These are phyloP conservation scores for Saccharomyces hybrid DNA, from an alignment of 1,139 yeast species.

Conservation along the genomic window DNA sequence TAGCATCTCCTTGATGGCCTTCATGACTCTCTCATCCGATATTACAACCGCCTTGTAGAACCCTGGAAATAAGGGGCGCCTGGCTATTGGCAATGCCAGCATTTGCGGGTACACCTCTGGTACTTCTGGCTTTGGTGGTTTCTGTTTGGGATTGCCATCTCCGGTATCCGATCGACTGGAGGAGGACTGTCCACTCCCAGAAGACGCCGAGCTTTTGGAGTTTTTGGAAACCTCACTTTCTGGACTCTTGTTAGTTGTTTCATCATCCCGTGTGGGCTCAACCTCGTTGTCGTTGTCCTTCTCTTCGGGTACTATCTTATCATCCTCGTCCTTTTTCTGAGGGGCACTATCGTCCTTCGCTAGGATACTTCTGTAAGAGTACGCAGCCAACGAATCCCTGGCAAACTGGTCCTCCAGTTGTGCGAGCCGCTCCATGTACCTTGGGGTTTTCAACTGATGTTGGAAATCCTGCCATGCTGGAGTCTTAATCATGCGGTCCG, in stretches of 20 bases:
- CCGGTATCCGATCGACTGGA: slow-evolving; percentile 4
- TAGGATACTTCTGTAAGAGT: not conserved
- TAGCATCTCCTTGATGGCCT: slow-evolving; percentile 64
- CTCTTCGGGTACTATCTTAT: not conserved
- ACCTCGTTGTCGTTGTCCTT: slow-evolving; percentile 4
- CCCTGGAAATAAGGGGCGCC: slow-evolving; percentile 56
- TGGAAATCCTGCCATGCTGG: slow-evolving; percentile 1
- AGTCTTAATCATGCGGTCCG: not conserved
- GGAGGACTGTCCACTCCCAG: slow-evolving; percentile 4
- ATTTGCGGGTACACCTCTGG: slow-evolving; percentile 53
- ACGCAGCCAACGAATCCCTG: not conserved
- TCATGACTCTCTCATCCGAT: slow-evolving; percentile 76
- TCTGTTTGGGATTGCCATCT: slow-evolving; percentile 2
- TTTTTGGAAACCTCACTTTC: not conserved
- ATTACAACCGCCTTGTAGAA: slow-evolving; percentile 67
- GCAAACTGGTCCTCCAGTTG: not conserved
- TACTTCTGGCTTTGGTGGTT: slow-evolving; percentile 7
- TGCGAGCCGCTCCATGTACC: not conserved
- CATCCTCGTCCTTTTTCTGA: slow-evolving; percentile 7
- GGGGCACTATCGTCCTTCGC: slow-evolving; percentile 7
- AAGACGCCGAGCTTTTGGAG: slow-evolving; percentile 5
- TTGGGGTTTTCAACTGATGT: not conserved
- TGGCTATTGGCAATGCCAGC: slow-evolving; percentile 50
- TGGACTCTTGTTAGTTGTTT: not conserved
- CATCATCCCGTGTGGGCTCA: not conserved